phyloP scores from a whole-genome alignment of 257 asterid genomes.

The Jacaranda mimosifolia region DNA sequence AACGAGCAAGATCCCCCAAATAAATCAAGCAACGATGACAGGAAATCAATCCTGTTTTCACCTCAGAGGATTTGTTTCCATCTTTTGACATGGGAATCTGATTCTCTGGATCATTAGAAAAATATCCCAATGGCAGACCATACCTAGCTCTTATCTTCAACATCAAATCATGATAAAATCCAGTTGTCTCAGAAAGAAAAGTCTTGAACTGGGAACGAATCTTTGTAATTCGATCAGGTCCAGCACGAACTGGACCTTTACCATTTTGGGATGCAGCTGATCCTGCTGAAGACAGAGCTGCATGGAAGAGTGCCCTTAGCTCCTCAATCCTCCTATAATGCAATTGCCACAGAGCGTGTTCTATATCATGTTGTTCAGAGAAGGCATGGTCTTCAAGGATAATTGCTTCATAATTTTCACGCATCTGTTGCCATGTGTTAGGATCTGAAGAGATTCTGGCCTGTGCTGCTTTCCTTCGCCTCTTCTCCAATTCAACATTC shows the following conservation, averaged over 20 bases:
- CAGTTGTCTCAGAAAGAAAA: constrained; percentile 87
- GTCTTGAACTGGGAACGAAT: constrained; percentile 80
- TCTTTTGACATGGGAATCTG: constrained; percentile 60
- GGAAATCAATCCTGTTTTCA: constrained; percentile 72
- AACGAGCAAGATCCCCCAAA: constrained; percentile 93
- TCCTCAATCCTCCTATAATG: constrained; percentile 89
- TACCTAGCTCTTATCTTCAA: constrained; percentile 76
- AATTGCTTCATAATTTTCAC: constrained; percentile 85
- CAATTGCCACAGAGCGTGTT: constrained; percentile 87
- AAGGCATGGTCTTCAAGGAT: constrained; percentile 82
- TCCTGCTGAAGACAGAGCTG: constrained; percentile 65
- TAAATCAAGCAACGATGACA: constrained; percentile 88
- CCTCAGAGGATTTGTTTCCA: constrained; percentile 59
- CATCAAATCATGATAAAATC: constrained; percentile 89
- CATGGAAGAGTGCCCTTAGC: constrained; percentile 69
- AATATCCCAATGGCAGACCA: constrained; percentile 68
- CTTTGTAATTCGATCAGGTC: constrained; percentile 70
- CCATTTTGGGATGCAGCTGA: constrained; percentile 68
- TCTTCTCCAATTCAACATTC: constrained; percentile 80
- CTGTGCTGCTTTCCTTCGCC: constrained; percentile 72
- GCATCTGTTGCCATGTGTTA: constrained; percentile 83
- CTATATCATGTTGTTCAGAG: constrained; percentile 81
- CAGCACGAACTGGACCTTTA: constrained; percentile 62
- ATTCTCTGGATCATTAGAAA: constrained; percentile 61
- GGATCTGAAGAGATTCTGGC: constrained; percentile 86